phyloP scores from a whole-genome alignment of 192 early-diverging fungal genomes.

The Chytriomyces sp. region DNA sequence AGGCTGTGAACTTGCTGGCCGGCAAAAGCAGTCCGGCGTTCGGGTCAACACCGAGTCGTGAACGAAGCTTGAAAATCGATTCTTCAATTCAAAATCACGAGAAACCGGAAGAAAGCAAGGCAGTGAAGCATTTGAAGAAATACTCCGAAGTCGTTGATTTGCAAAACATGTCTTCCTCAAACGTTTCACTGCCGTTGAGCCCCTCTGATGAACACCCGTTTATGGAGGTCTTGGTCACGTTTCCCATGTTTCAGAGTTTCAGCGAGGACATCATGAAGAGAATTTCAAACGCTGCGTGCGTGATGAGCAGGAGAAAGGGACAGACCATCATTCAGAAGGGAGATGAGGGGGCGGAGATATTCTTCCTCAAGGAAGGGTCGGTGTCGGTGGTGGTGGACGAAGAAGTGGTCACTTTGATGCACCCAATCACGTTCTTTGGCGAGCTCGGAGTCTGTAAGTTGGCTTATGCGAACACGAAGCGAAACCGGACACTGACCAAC shows the following conservation, averaged over 20 bases:
- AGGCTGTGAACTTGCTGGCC: background rate
- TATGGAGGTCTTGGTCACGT: conserved; percentile 33
- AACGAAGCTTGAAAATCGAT: background rate
- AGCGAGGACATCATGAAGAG: conserved; percentile 37
- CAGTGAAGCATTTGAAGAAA: background rate
- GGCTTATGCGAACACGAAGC: background rate
- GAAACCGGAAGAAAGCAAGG: background rate
- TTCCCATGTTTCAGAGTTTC: conserved; percentile 51
- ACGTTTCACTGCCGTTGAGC: background rate
- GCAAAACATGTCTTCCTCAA: background rate
- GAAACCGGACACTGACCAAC: background rate
- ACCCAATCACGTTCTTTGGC: conserved; percentile 44
- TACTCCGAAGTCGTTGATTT: background rate
- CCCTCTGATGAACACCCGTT: conserved; percentile 10
- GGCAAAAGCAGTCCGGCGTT: background rate
- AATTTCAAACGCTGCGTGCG: conserved; percentile 18
- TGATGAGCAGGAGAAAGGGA: conserved; percentile 39
- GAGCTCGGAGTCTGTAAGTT: conserved; percentile 50
- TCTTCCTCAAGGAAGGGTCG: conserved; percentile 44
- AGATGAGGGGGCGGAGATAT: conserved; percentile 51
- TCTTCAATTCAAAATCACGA: background rate
- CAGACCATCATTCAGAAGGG: conserved; percentile 48
- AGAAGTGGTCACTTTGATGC: conserved; percentile 15
- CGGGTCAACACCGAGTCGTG: background rate
- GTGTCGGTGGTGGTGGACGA: conserved; percentile 39